Evolutionary conservation across 345 rosid species (phyloP).

Genomic region (Boechera stricta): DNA sequence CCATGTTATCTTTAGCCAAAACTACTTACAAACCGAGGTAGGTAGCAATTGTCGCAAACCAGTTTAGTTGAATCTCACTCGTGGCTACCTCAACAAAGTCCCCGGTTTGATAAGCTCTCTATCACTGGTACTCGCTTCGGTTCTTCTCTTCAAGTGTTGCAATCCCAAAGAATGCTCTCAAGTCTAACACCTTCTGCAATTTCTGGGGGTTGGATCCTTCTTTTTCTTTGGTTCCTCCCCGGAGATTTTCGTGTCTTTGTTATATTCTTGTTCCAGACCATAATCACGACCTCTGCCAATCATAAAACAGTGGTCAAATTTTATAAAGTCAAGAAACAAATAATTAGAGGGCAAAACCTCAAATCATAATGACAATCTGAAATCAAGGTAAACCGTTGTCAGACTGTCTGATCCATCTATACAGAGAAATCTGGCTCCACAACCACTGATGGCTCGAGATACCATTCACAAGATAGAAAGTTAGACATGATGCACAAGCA

Average conservation of each 20-base stretch:
- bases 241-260: not conserved
- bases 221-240: not conserved
- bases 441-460: conserved; percentile 5
- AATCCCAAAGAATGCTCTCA: not conserved
- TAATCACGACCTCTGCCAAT: not conserved
- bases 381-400: conserved; percentile 4
- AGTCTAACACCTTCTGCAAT: not conserved
- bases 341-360: not conserved
- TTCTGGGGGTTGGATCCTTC: not conserved
- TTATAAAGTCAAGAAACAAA: not conserved
- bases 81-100: too few relatives aligned
- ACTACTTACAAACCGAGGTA: too few relatives aligned
- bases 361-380: not conserved
- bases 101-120: too few relatives aligned
- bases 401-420: not conserved
- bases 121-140: not conserved
- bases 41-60: too few relatives aligned
- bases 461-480: not conserved
- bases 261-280: not conserved
- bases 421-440: not conserved
- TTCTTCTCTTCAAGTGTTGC: not conserved
- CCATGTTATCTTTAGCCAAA: too few relatives aligned
- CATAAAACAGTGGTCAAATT: not conserved
- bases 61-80: too few relatives aligned
- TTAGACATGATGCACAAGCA: not conserved